These are phyloP conservation scores for Sphagnum tenellum DNA, from an alignment of 225 moss, liverwort and hornwort species.

Conservation along the genomic window DNA sequence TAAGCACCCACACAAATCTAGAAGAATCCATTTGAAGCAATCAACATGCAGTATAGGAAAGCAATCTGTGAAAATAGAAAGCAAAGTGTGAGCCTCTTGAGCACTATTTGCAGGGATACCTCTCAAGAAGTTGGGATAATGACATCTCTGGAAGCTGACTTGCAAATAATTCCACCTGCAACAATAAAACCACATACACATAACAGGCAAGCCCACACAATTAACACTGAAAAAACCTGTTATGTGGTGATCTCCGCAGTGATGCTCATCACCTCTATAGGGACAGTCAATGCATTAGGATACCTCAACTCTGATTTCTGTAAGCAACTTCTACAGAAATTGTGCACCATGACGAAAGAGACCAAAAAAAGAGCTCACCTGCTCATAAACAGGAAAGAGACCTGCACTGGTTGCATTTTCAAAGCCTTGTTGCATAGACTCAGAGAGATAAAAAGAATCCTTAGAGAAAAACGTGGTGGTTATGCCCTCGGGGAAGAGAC, in stretches of 20 bases:
- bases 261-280: too few relatives aligned
- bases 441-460: slow-evolving; percentile 55
- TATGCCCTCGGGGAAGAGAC: slow-evolving; percentile 83
- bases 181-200: not conserved
- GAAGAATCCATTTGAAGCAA: not conserved
- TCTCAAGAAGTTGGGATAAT: slow-evolving; percentile 84
- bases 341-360: too few relatives aligned
- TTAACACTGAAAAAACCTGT: too few relatives aligned
- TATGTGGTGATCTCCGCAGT: too few relatives aligned
- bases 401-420: slow-evolving; percentile 73
- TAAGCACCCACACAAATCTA: too few relatives aligned
- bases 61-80: too few relatives aligned
- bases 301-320: too few relatives aligned
- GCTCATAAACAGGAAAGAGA: slow-evolving; percentile 94
- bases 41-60: too few relatives aligned
- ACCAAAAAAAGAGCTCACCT: slow-evolving; percentile 23
- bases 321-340: too few relatives aligned
- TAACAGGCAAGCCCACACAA: too few relatives aligned
- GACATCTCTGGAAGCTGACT: slow-evolving; percentile 85
- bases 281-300: too few relatives aligned
- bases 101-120: slow-evolving; percentile 20
- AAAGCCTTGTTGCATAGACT: slow-evolving; percentile 61
- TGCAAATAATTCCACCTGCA: slow-evolving; percentile 91
- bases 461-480: slow-evolving; percentile 89
- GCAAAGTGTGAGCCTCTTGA: too few relatives aligned